Evolutionary conservation across 23 red algal species (phyloP).

Genomic region (Chondrus crispus): DNA sequence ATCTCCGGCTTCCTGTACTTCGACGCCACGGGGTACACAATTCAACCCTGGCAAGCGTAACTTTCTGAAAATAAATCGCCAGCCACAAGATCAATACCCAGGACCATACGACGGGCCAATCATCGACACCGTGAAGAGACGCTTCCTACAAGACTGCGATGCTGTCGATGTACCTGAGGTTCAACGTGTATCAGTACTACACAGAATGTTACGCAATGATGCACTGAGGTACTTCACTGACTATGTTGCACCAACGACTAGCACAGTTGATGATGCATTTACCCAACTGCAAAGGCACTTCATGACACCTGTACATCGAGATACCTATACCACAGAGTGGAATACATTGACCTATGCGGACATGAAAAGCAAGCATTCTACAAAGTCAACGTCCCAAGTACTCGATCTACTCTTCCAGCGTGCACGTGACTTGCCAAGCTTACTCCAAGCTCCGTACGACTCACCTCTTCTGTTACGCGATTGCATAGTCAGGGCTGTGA

Average conservation of each 20-base stretch:
- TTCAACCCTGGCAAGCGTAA: background rate
- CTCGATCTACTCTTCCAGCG: background rate
- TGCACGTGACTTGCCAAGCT: background rate
- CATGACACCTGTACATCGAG: background rate
- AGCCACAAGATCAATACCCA: background rate
- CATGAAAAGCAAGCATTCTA: background rate
- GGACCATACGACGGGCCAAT: background rate
- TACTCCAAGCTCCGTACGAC: background rate
- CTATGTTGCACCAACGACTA: background rate
- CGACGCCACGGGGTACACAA: background rate
- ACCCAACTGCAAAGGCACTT: background rate
- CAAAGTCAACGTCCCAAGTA: background rate
- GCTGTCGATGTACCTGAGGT: background rate
- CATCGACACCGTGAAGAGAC: background rate
- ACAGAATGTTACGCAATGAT: background rate
- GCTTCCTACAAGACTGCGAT: background rate
- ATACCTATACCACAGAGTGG: background rate
- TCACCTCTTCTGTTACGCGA: background rate
- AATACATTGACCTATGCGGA: background rate
- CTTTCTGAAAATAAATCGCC: background rate
- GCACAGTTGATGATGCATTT: background rate
- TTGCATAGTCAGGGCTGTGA: background rate
- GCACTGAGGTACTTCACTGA: slow-evolving; percentile 11
- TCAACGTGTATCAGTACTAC: background rate
- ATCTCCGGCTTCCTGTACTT: too few species aligned